A percentile compares a stretch with the other conserved stretches of the same genome.
Conservation (phyloP, 768 basidiomycete species). For the Boletus rubroflammeus region DNA sequence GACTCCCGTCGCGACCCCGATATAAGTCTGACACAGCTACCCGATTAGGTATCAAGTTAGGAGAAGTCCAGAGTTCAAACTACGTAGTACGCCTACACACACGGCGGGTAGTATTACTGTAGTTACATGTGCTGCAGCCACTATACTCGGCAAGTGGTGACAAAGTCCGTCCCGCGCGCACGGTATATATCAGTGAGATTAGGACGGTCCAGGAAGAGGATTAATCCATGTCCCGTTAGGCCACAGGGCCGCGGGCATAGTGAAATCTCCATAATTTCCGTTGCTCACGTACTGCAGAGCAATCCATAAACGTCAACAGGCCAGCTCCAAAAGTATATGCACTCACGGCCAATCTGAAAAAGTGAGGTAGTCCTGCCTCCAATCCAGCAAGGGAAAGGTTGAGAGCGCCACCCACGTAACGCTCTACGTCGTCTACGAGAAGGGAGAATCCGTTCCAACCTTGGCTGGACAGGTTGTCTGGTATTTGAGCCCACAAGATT, state of each 20-base stretch:
- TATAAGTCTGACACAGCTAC: constrained; percentile 19
- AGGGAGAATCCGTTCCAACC: constrained; percentile 77
- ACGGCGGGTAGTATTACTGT: not conserved
- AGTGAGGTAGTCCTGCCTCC: constrained; percentile 60
- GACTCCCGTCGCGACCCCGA: constrained; percentile 8
- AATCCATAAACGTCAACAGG: constrained; percentile 1
- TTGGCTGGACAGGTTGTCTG: constrained; percentile 25
- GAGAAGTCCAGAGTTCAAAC: constrained; percentile 8
- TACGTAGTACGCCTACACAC: not conserved
- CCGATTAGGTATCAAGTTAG: constrained; percentile 3
- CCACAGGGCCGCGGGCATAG: constrained; percentile 70
- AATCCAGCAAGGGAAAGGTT: constrained; percentile 70
- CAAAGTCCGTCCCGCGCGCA: not conserved
- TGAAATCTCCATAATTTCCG: constrained; percentile 66
- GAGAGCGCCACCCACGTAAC: constrained; percentile 64
- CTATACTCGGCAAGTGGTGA: not conserved
- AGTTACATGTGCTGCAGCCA: not conserved
- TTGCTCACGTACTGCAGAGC: constrained; percentile 44
- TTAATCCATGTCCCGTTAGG: constrained; percentile 82
- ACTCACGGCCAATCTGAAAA: constrained; percentile 76
- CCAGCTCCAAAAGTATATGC: not conserved
- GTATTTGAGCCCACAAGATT: constrained; percentile 53
- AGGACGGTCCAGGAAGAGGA: constrained; percentile 64
- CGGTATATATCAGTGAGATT: not conserved
- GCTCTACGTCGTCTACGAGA: constrained; percentile 83